Percentiles rank a stretch among this genome's conserved stretches.
phyloP scores from a whole-genome alignment of 805 yeast genomes.

The Hanseniaspora pseudoguilliermondii region DNA sequence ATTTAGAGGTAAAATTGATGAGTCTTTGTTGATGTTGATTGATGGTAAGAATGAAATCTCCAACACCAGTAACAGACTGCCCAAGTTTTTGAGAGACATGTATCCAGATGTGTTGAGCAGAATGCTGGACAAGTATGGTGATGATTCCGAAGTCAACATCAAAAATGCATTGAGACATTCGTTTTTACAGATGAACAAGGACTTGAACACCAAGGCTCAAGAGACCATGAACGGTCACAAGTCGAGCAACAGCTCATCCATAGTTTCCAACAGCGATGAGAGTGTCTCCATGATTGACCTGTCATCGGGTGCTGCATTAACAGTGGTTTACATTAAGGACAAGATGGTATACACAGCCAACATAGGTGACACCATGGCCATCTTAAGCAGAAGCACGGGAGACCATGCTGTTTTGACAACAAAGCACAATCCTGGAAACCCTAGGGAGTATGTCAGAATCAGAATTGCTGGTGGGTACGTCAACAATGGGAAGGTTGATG shows the following conservation, averaged over 20 bases:
- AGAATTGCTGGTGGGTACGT: constrained; percentile 88
- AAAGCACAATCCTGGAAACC: constrained; percentile 71
- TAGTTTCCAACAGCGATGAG: constrained; percentile 34
- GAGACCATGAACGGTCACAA: constrained; percentile 14
- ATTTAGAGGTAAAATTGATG: constrained; percentile 75
- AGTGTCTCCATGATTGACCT: constrained; percentile 57
- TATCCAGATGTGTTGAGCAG: constrained; percentile 56
- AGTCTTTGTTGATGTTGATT: constrained; percentile 65
- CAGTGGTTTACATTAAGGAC: constrained; percentile 67
- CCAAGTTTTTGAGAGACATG: constrained; percentile 58
- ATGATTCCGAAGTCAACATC: constrained; percentile 36
- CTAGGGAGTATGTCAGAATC: constrained; percentile 70
- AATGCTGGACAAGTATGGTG: constrained; percentile 29
- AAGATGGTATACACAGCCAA: constrained; percentile 66
- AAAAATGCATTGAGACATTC: constrained; percentile 72
- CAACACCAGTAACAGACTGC: constrained; percentile 48
- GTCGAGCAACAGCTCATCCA: constrained; percentile 25
- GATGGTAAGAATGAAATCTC: constrained; percentile 58
- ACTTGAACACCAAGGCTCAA: constrained; percentile 41
- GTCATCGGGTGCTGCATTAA: constrained; percentile 70
- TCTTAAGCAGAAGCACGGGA: constrained; percentile 69
- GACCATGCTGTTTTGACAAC: constrained; percentile 60
- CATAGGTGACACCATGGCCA: constrained; percentile 79
- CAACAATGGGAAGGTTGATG: constrained; percentile 74
- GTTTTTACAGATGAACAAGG: constrained; percentile 67